These are phyloP conservation scores for Penicillium angulare DNA, from an alignment of 495 filamentous ascomycete species.

Conservation along the genomic window DNA sequence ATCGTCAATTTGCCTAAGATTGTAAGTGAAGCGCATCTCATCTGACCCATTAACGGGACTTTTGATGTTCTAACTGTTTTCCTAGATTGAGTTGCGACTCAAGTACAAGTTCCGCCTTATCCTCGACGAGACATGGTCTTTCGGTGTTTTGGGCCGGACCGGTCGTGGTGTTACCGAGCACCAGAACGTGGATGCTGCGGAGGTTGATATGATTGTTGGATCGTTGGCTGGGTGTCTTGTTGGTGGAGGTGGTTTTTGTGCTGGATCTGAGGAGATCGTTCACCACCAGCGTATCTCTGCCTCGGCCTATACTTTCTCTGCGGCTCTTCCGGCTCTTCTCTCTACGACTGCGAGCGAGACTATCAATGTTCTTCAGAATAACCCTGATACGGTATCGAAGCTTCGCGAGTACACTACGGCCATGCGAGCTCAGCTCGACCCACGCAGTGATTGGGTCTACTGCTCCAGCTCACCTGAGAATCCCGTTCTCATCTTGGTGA, in stretches of 20 bases:
- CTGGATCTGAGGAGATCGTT: slow-evolving; percentile 82
- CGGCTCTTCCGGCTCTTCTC: slow-evolving; percentile 87
- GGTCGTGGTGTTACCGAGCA: slow-evolving; percentile 92
- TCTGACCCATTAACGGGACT: not conserved
- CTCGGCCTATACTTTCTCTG: slow-evolving; percentile 89
- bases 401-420: slow-evolving; percentile 79
- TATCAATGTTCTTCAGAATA: slow-evolving; percentile 76
- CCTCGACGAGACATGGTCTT: slow-evolving; percentile 95
- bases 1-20: slow-evolving; percentile 80
- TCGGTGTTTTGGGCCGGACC: slow-evolving; percentile 86
- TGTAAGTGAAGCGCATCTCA: slow-evolving; percentile 51
- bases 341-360: slow-evolving; percentile 93
- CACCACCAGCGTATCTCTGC: slow-evolving; percentile 93
- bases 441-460: slow-evolving; percentile 86
- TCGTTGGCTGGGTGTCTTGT: slow-evolving; percentile 87
- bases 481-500: slow-evolving; percentile 77
- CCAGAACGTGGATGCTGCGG: slow-evolving; percentile 86
- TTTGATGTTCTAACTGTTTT: not conserved
- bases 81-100: slow-evolving; percentile 81
- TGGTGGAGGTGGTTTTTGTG: slow-evolving; percentile 94
- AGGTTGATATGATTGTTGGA: slow-evolving; percentile 95
- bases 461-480: slow-evolving; percentile 84
- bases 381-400: slow-evolving; percentile 70
- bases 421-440: slow-evolving; percentile 85
- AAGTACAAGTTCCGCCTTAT: slow-evolving; percentile 97